Base-by-base conservation (phyloP, 2,329 filamentous ascomycete species). In the Berkeleyomyces basicola region DNA sequence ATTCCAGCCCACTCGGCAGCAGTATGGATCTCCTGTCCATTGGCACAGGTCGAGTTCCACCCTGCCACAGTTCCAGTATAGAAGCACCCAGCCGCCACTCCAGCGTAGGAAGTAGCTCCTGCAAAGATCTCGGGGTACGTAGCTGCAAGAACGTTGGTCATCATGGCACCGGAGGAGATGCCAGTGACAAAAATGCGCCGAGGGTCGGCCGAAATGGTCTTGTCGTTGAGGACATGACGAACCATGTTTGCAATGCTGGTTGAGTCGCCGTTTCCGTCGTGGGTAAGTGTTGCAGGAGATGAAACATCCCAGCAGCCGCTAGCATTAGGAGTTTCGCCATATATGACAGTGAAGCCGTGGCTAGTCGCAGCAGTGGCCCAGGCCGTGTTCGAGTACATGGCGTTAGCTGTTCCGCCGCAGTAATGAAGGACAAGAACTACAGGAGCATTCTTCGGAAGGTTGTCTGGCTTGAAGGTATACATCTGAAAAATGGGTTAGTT, bases 211-310 rank as follows among this genome's bases (percentile, higher is more conserved):
- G 84, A 78, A 36, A 74, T 80, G 1, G 73, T 72, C 70, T 83
- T 82, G 68, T 75, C 75, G 7, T 69, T 66, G n/a, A 83, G 69
- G 3, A 79, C 74, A 67, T 81, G 83, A 46, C 71, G 73, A 57
- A 83, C 80, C 81, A 84, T 84, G 68, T 79, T 82, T 33, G 77
- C 78, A 63, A 85, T 81, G 0, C 75, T 74, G 49, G 78, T 77
- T 58, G 75, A 79, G 69, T 84, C 79, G 2, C 79, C 79, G 31
- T 81, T 81, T 6, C 79, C 81, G 62, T 79, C 74, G 67, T 82
- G 81, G 2, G 75, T 78, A 1, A 84, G 74, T 0, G 80, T 75
- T 39, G 68, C 68, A 37, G 71, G 72, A 23, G 76, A 79, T 11
- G 76, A 77, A 2, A 83, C 81, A 65, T 85, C 82, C 79, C 80